These are phyloP conservation scores for Fragilariopsis cylindrus DNA, from an alignment of 108 stramenopile genomes.

Conservation along the genomic window DNA sequence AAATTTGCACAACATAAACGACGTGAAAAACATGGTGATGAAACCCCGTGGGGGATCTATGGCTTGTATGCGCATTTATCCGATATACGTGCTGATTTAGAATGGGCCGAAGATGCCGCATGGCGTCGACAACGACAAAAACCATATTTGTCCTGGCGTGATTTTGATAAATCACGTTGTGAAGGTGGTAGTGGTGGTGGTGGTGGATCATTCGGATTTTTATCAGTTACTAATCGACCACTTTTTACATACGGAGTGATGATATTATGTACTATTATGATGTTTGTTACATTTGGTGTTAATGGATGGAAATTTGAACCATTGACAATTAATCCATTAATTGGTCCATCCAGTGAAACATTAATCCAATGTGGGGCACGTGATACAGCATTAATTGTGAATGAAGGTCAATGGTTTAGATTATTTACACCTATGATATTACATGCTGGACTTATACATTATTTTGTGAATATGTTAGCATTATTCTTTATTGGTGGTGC, in stretches of 20 bases:
- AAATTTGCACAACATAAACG: conserved; percentile 84
- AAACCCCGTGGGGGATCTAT: conserved; percentile 69
- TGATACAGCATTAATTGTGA: conserved; percentile 78
- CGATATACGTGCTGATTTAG: conserved; percentile 68
- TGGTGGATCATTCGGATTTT: conserved; percentile 14
- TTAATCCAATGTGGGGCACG: conserved; percentile 87
- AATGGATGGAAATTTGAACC: conserved; percentile 86
- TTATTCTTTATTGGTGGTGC: conserved; percentile 87
- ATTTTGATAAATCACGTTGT: conserved; percentile 56
- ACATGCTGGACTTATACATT: conserved; percentile 95
- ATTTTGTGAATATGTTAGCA: conserved; percentile 90
- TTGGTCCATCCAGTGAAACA: conserved; percentile 86
- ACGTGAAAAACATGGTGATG: conserved; percentile 65
- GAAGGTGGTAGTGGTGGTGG: conserved; percentile 13
- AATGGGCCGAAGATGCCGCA: conserved; percentile 89
- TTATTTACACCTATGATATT: conserved; percentile 90
- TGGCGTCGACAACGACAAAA: conserved; percentile 66
- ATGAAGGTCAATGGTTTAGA: conserved; percentile 85
- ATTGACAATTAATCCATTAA: conserved; percentile 83
- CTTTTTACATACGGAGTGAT: conserved; percentile 73
- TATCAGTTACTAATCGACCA: conserved; percentile 45
- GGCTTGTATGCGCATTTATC: conserved; percentile 77
- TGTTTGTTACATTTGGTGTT: conserved; percentile 62
- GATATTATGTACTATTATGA: conserved; percentile 56
- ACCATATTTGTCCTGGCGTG: conserved; percentile 70